Evolutionary conservation across 208 protist genomes (phyloP).

Genomic region (Naegleria gruberi): DNA sequence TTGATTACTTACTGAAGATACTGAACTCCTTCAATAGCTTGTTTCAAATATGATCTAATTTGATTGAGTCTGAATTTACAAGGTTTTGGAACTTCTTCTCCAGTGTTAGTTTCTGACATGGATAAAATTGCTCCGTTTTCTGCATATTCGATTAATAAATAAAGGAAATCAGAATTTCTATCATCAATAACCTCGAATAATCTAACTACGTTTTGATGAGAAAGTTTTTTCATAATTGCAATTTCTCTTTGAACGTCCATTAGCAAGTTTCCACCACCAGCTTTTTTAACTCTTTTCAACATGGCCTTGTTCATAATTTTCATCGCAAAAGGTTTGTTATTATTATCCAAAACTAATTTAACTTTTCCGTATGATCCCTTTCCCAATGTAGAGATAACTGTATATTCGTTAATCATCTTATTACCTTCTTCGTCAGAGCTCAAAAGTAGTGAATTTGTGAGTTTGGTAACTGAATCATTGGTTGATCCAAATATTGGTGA

Average conservation of each 20-base stretch:
- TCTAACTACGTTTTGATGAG: constrained; percentile 84
- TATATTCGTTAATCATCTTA: constrained; percentile 55
- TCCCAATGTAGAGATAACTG: constrained; percentile 37
- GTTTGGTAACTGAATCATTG: neutral
- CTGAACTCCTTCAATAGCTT: constrained; percentile 44
- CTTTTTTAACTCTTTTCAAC: constrained; percentile 31
- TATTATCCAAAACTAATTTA: constrained; percentile 35
- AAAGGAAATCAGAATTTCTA: constrained; percentile 66
- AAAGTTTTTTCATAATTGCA: constrained; percentile 87
- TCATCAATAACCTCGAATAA: constrained; percentile 92
- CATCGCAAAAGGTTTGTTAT: constrained; percentile 31
- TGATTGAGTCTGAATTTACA: constrained; percentile 32
- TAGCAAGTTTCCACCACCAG: constrained; percentile 28
- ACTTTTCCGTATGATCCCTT: constrained; percentile 40
- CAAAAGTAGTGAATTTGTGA: constrained; percentile 32
- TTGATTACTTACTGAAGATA: constrained; percentile 23
- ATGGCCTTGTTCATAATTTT: constrained; percentile 38
- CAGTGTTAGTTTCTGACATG: constrained; percentile 61
- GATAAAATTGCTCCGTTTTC: constrained; percentile 61
- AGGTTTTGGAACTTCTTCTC: constrained; percentile 44
- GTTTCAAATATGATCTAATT: constrained; percentile 31
- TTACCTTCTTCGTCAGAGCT: constrained; percentile 36
- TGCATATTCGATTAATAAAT: constrained; percentile 86
- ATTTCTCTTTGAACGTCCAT: constrained; percentile 80
- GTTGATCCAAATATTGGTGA: neutral